Percentiles rank a stretch among this genome's conserved stretches.
These are phyloP conservation scores for Geranomyces variabilis DNA, from an alignment of 192 early-diverging fungal genomes.

Conservation along the genomic window DNA sequence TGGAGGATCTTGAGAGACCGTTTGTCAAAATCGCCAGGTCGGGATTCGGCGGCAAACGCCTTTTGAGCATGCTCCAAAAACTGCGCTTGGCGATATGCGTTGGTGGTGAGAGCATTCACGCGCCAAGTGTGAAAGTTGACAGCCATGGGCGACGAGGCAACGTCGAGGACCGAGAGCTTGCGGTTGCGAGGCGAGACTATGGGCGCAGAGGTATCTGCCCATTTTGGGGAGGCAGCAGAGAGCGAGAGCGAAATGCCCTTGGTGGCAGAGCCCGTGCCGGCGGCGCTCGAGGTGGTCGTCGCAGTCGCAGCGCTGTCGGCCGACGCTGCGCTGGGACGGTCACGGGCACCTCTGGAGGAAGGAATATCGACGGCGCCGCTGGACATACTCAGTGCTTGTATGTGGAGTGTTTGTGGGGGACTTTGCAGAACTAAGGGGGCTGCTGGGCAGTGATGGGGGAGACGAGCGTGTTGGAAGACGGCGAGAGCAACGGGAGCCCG, in stretches of 20 bases:
- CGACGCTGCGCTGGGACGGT: no score
- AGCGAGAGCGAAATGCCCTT: no score
- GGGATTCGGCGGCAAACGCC: no score
- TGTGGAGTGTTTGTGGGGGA: neutral
- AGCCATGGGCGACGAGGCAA: constrained; percentile 29
- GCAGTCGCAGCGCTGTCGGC: neutral
- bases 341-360: no score
- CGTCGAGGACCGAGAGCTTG: constrained; percentile 18
- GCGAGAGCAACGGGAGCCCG: no score
- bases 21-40: constrained; percentile 19
- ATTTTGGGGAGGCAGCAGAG: neutral
- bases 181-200: constrained; percentile 6
- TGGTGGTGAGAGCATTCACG: constrained; percentile 32
- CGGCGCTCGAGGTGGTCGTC: neutral
- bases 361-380: no score
- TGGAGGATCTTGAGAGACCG: constrained; percentile 2
- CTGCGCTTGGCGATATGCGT: constrained; percentile 20
- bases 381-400: neutral
- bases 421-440: no score
- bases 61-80: constrained; percentile 28
- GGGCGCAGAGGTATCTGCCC: constrained; percentile 1
- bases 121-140: constrained; percentile 39
- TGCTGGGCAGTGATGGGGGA: no score
- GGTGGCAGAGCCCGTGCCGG: no score
- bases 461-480: no score